Base-by-base conservation (phyloP, 163 green algal genomes). In the Picocystis sp. region DNA sequence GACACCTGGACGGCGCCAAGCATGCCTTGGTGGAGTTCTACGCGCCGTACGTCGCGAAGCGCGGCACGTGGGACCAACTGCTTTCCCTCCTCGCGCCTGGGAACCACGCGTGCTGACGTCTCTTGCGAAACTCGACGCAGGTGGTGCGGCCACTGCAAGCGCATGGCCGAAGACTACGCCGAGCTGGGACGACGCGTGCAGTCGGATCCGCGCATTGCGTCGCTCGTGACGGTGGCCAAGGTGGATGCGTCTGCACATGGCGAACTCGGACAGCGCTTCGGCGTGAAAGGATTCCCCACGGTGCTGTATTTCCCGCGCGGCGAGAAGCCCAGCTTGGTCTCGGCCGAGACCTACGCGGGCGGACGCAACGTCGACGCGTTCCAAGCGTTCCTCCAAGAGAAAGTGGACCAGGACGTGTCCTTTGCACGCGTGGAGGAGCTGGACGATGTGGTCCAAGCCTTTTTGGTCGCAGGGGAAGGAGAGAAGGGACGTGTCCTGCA, bases 251-350 rank as follows among this genome's bases (percentile, higher is more conserved):
- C 92, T 46, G 58, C 60, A 3, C 79, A 92, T 55, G 67, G 72
- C 22, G 52, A 43, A 0, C 48, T 93, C 29, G 82, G 82, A 17
- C 64, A 81, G 50, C 65, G 62, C 35, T 93, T 86, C 67, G 78
- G 64, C 15, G 77, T 93, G 11, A 42, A 49, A 11, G 82, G 75
- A 25, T 91, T 89, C 58, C 82, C 78, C 52, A 87, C 80, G 47
- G 59, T 93, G 68, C 87, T 87, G 69, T 84, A 60, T 58, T 83
- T 93, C 50, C 17, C 56, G 0, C 65, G 80, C 1, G 82, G 81
- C 59, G 81, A 84, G 66, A 50, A 76, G 14, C 43, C 56, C 29
- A 69, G 34, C 60, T 67, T 67, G 29, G 61, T 69, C 21, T 61
- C 25, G 6, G 71, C 66, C 21, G 59, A 60, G 11, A 86, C 70